Base-by-base conservation (phyloP, 2,329 filamentous ascomycete genomes). In the Akanthomyces muscarius region DNA sequence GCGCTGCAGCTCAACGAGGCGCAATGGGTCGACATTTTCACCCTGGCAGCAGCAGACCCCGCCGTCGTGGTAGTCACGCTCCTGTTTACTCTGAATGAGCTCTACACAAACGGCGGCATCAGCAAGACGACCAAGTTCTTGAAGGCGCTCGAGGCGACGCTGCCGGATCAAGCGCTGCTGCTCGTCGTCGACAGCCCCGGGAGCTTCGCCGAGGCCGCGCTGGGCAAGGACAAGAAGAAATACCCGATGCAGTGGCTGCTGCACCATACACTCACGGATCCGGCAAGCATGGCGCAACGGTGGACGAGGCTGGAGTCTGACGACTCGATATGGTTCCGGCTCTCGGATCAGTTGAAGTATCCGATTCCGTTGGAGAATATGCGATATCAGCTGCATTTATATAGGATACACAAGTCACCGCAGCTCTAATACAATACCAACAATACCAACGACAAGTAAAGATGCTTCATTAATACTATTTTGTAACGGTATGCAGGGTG, bases 241-340 rank as follows among this genome's bases (percentile, higher is more conserved):
- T 98, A 98, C 72, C 94, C 94, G 0, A 98, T 97, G 92, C 89
- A 91, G 69, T 97, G 92, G 88, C 79, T 99, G 18, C 80, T 99
- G 2, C 89, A 97, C 70, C 90, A 95, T 71, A 90, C 91, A 2
- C 76, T 99, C 23, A 74, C 91, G 14, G 72, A 81, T 48, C 73
- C 68, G 44, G 68, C 72, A 30, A 68, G 73, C n/a, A 71, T 69
- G 10, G 75, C 71, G 2, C 74, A 75, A 61, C 68, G 76, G 28
- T 98, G 94, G 94, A 84, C 87, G 68, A 92, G 90, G 74, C 64
- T 96, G 2, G 80, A 89, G 61, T 86, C 86, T 25, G 83, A 92
- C 65, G 91, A 96, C 54, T 92, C 90, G 3, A 78, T 85, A 61
- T 98, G 94, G 94, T 97, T 94, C 76, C 85, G 94, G 50, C 76